Evolutionary conservation across 225 moss, liverwort and hornwort genomes (phyloP), one percentile per base, ranked within the genome.

Genomic region (Marchantia paleacea): DNA sequence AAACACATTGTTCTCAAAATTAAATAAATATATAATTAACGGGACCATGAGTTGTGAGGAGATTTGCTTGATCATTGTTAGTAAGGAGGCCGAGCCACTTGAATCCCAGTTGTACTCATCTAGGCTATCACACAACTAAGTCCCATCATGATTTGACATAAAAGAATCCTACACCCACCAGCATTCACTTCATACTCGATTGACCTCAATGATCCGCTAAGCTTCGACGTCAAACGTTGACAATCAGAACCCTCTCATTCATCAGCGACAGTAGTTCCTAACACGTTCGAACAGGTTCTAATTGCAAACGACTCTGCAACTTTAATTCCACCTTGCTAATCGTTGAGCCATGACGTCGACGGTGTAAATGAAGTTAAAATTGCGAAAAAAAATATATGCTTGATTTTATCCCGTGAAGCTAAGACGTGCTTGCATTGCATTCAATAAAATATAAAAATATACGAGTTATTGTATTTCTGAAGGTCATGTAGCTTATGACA

Each of bases 151-250:
- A 67, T 67, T 29, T 67, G 67, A 5, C 31, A 29, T 13, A 7
- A 30, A 25, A 9, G 63, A 16, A 63, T 63, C 63, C 63, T 39
- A 63, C 67, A 67, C 67, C 67, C 67, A 67, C 67, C 67, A 67
- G 15, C 67, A 67, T 30, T 67, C 67, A 67, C 66, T 67, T 2
- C 67, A 6, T 14, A 67, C 67, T 67, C 67, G 39, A 29, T 29
- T 67, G 24, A 67, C 28, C 31, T 67, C 12, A 28, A 67, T 67
- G 28, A 67, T 30, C 29, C 15, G 67, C 29, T 30, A 2, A 67
- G 29, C 67, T 3, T 31, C 67, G 13, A 24, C 67, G 12, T 30
- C 28, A 30, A 67, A 26, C 13, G 28, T 67, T 31, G 31, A 67
- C 67, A 9, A 67, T 67, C 30, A 14, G 14, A 63, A 30, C 13